Percentiles rank a stretch among this genome's conserved stretches.
Evolutionary conservation across 2,329 filamentous ascomycete genomes (phyloP).

Genomic region (Pseudodiploospora longispora): DNA sequence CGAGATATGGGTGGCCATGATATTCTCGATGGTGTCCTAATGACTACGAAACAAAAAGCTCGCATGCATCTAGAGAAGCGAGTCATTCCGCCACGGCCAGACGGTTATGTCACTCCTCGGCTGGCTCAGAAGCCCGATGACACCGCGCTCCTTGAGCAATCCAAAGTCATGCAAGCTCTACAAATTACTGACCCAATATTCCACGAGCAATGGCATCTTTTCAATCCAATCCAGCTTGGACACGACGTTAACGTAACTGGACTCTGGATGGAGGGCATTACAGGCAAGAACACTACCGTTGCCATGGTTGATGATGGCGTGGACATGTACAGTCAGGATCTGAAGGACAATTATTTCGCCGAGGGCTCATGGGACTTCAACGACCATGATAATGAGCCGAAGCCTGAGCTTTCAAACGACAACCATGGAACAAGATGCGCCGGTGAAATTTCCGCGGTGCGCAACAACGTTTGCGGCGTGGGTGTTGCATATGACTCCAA

Average conservation of each 20-base stretch:
- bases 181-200: conserved; percentile 86
- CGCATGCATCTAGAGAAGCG: conserved; percentile 47
- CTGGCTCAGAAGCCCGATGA: conserved; percentile 12
- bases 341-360: conserved; percentile 90
- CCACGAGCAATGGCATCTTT: conserved; percentile 88
- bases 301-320: conserved; percentile 94
- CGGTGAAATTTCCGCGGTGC: conserved; percentile 86
- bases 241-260: conserved; percentile 96
- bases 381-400: conserved; percentile 69
- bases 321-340: conserved; percentile 89
- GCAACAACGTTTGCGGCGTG: conserved; percentile 89
- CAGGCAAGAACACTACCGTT: conserved; percentile 79
- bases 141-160: conserved; percentile 48
- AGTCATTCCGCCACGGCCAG: conserved; percentile 33
- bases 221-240: conserved; percentile 71
- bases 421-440: conserved; percentile 89
- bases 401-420: conserved; percentile 76
- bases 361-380: conserved; percentile 96
- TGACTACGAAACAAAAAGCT: conserved; percentile 65
- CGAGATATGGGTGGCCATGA: conserved; percentile 44
- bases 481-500: conserved; percentile 90
- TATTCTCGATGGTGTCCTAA: conserved; percentile 64
- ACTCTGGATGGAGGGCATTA: conserved; percentile 84
- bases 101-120: conserved; percentile 15
- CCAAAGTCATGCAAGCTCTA: conserved; percentile 55